A percentile compares a stretch with the other conserved stretches of the same genome.
These are phyloP conservation scores for Pterocarpus macrocarpus DNA, from an alignment of 306 rosid genomes.

Conservation along the genomic window DNA sequence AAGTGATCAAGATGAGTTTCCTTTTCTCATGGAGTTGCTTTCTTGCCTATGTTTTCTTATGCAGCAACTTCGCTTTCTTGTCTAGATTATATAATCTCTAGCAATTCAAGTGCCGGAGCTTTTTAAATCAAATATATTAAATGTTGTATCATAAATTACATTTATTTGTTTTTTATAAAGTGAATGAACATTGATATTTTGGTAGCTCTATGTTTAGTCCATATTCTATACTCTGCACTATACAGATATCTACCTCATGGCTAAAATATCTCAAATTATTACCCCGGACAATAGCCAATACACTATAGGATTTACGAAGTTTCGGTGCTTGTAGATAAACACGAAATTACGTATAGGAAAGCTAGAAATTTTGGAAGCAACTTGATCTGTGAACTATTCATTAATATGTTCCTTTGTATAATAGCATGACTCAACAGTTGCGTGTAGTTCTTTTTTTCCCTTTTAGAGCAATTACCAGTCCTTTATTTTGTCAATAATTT, in stretches of 20 bases:
- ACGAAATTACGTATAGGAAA: neutral
- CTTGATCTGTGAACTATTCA: neutral
- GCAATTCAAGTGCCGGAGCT: conserved; percentile 27
- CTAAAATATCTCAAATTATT: neutral
- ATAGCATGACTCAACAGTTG: neutral
- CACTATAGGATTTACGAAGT: too few species aligned
- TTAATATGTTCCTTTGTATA: neutral
- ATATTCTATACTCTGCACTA: neutral
- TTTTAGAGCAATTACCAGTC: neutral
- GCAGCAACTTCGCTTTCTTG: conserved; percentile 18
- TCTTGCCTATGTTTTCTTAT: conserved; percentile 36
- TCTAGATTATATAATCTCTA: conserved; percentile 25
- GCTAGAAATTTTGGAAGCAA: neutral
- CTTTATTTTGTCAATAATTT: neutral
- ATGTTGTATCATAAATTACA: neutral
- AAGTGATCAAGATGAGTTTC: conserved; percentile 41
- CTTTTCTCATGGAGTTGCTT: conserved; percentile 45
- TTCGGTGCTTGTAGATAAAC: too few species aligned
- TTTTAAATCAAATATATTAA: neutral
- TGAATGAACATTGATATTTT: neutral
- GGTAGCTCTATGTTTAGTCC: neutral
- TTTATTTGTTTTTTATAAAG: neutral
- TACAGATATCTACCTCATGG: neutral
- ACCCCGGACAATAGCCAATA: neutral
- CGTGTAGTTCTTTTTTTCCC: neutral